Base-by-base conservation (phyloP, 75 land plant genomes). In the Pinus albicaulis region DNA sequence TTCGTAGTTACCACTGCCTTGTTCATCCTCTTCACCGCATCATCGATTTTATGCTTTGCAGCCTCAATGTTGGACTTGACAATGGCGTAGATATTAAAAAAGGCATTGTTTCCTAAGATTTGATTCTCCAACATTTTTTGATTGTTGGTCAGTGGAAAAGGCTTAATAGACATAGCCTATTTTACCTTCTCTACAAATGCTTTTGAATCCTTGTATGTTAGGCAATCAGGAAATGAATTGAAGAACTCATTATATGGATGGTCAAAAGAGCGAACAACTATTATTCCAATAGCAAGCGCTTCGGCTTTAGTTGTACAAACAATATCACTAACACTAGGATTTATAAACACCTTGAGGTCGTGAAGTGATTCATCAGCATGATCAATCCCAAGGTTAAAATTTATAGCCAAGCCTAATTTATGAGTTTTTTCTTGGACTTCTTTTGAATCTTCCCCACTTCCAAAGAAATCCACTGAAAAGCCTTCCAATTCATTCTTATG, bases 271-370 rank as follows among this genome's bases (percentile, higher is more conserved):
- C 97, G 92, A 0, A 94, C 80, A n/a, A 94, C 97, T 25, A 90
- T 81, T 60, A 92, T 94, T n/a, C 97, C 97, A 94, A 94, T 94
- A 5, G 97, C 97, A 57, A 94, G 81, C 11, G 94, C 97, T 79
- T 94, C 97, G 7, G 92, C 94, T 57, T 90, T 92, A 48, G 97
- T 91, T 28, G 97, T 94, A 80, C 97, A 94, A 19, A 94, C 89
- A 12, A 94, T 94, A 78, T 94, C 94, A 59, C 90, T 91, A 17
- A 91, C 85, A 86, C 97, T 94, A 55, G 97, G 94, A 71, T 94
- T 94, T 53, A 94, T 44, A 80, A 94, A 89, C 64, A 94, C 97
- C 76, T 92, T 94, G 80, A 89, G 91, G 48, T 89, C 86, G 48
- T 89, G 97, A 56, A 94, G 86, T 26, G 84, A 41, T 59, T 84